A percentile compares a stretch with the other conserved stretches of the same genome.
Evolutionary conservation across 495 filamentous ascomycete genomes (phyloP).

Genomic region (Sporormia fimetaria): DNA sequence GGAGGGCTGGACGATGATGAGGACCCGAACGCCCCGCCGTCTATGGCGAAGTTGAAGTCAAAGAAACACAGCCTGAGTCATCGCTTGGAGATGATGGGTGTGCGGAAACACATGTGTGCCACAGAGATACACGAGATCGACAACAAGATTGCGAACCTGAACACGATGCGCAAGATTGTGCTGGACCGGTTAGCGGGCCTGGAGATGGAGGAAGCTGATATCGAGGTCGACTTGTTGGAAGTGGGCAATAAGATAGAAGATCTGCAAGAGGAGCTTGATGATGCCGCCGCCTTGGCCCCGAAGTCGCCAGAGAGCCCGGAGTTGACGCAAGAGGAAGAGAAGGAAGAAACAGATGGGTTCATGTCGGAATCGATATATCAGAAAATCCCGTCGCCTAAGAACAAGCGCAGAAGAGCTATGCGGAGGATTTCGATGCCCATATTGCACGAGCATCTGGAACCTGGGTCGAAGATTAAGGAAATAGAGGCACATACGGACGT

Average conservation of each 20-base stretch:
- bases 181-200: constrained; percentile 79
- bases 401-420: constrained; percentile 51
- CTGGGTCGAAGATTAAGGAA: constrained; percentile 78
- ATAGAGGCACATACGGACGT: constrained; percentile 79
- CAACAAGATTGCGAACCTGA: constrained; percentile 87
- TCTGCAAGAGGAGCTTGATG: constrained; percentile 61
- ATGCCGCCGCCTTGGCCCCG: constrained; percentile 47
- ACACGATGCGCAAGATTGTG: constrained; percentile 87
- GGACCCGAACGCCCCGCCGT: constrained; percentile 45
- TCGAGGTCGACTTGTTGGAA: constrained; percentile 79
- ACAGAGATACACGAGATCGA: constrained; percentile 94
- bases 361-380: constrained; percentile 98
- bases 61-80: constrained; percentile 67
- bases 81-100: constrained; percentile 76
- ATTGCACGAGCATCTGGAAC: constrained; percentile 88
- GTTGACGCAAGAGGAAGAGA: constrained; percentile 45
- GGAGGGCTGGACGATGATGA: constrained; percentile 45
- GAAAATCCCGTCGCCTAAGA: constrained; percentile 61
- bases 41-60: constrained; percentile 58
- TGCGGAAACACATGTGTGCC: constrained; percentile 96
- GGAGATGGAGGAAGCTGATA: constrained; percentile 80
- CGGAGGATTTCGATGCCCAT: constrained; percentile 78
- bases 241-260: constrained; percentile 80
- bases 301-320: constrained; percentile 34
- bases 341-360: constrained; percentile 43